Base-by-base conservation (phyloP, 768 basidiomycete species). In the Lanmaoa rubissima region DNA sequence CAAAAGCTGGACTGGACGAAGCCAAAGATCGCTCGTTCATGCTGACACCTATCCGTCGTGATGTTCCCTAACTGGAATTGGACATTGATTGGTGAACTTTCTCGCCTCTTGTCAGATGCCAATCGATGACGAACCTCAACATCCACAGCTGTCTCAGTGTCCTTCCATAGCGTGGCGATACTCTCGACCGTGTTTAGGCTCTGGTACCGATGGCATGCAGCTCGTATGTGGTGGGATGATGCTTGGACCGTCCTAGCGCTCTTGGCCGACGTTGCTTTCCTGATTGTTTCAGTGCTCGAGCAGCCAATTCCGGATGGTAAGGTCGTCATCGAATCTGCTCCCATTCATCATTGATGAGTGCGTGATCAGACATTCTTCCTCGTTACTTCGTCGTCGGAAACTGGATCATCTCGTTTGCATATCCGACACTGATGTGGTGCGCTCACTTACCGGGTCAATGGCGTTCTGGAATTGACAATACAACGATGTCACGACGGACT, bases 191-290 rank as follows among this genome's bases (percentile, higher is more conserved):
- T 64, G 32, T 69, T 71, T 41, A 58, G 68, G 39, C 53, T 66
- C 39, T 61, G 58, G 53, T 71, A 62, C 32, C 48, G 57, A 46
- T 66, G 57, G 64, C 42, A 55, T 43, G 62, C 41, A 19, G 44
- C 31, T 6, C 67, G 45, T 6, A 28, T 69, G 48, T 65, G 66
- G 67, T 70, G 68, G 62, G 67, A 69, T 24, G 69, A 69, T 36
- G 62, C 48, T 5, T 64, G 60, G 59, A 67, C 63, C 2, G 28
- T 9, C 13, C 12, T 65, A 3, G 68, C 67, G 5, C 43, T 62
- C 16, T 41, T 60, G 42, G 57, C 56, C 9, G 58, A 68, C 35
- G 24, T 60, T 2, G 38, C 44, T 2, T 65, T 51, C 55, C 17
- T 65, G 7, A 14, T 61, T 14, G 50, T 5, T 21, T 14, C 50